phyloP scores from a whole-genome alignment of 768 basidiomycete species.

The Russula virescens region DNA sequence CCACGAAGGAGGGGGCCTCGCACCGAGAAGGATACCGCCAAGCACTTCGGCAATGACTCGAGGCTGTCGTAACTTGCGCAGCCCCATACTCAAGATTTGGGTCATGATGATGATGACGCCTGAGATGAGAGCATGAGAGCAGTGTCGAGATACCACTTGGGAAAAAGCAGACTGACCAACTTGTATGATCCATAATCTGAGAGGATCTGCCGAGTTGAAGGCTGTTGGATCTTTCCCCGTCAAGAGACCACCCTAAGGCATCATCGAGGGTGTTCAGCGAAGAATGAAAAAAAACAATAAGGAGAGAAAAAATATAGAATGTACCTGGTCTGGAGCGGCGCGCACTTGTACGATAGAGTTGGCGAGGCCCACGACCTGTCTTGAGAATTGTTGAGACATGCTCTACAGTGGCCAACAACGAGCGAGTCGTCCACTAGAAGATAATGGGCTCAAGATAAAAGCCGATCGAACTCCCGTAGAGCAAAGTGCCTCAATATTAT shows the following conservation, averaged over 20 bases:
- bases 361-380: slow-evolving; percentile 4
- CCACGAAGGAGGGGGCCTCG: slow-evolving; percentile 6
- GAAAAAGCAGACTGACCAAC: slow-evolving; percentile 44
- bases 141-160: neutral
- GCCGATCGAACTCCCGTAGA: too few relatives aligned
- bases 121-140: slow-evolving; percentile 26
- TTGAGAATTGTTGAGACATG: slow-evolving; percentile 17
- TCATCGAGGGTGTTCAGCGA: too few relatives aligned
- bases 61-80: slow-evolving; percentile 79
- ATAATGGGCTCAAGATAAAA: neutral
- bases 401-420: too few relatives aligned
- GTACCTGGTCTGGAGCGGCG: slow-evolving; percentile 23
- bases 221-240: slow-evolving; percentile 66
- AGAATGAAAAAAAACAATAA: too few relatives aligned
- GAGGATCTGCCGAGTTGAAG: slow-evolving; percentile 61
- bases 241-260: slow-evolving; percentile 71
- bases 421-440: neutral
- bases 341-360: neutral
- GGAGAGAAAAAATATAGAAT: neutral
- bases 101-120: slow-evolving; percentile 81
- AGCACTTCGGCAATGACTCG: slow-evolving; percentile 80
- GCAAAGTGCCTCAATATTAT: too few relatives aligned
- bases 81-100: slow-evolving; percentile 62
- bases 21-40: slow-evolving; percentile 84
- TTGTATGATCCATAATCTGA: slow-evolving; percentile 76